phyloP scores from a whole-genome alignment of 2,329 filamentous ascomycete species.

The Coleophoma cylindrospora region DNA sequence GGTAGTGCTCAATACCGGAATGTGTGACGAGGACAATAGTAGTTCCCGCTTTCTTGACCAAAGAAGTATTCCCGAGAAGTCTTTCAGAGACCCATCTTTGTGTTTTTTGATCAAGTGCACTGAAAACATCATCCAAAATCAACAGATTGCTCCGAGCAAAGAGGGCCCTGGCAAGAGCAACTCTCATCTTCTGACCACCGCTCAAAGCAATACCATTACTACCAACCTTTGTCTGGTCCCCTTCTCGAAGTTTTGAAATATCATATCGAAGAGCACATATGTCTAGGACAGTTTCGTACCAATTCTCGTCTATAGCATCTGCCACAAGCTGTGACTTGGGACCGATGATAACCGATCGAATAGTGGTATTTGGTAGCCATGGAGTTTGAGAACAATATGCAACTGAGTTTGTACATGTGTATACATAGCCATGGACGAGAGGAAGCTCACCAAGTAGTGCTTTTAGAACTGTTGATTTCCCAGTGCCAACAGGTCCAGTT shows the following conservation, averaged over 20 bases:
- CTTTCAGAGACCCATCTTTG: not conserved
- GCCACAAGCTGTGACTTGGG: not conserved
- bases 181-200: constrained; percentile 26
- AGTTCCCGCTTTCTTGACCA: not conserved
- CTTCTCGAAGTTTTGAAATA: constrained; percentile 8
- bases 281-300: constrained; percentile 16
- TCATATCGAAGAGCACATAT: constrained; percentile 14
- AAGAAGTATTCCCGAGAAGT: not conserved
- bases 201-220: constrained; percentile 3
- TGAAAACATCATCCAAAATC: constrained; percentile 49
- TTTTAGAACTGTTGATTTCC: constrained; percentile 29
- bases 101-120: constrained; percentile 54
- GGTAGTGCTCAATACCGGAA: not conserved
- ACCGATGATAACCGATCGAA: constrained; percentile 32
- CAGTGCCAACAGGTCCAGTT: constrained; percentile 22
- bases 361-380: constrained; percentile 35
- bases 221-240: constrained; percentile 15
- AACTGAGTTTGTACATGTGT: constrained; percentile 3
- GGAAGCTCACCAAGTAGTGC: constrained; percentile 27
- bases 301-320: constrained; percentile 14
- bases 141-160: constrained; percentile 47
- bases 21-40: not conserved
- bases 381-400: constrained; percentile 37
- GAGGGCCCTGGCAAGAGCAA: constrained; percentile 49
- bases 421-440: constrained; percentile 14